Percentiles rank a stretch among this genome's conserved stretches.
Conservation (phyloP, 2,329 filamentous ascomycete genomes). For the Rhexocercosporidium sp. region DNA sequence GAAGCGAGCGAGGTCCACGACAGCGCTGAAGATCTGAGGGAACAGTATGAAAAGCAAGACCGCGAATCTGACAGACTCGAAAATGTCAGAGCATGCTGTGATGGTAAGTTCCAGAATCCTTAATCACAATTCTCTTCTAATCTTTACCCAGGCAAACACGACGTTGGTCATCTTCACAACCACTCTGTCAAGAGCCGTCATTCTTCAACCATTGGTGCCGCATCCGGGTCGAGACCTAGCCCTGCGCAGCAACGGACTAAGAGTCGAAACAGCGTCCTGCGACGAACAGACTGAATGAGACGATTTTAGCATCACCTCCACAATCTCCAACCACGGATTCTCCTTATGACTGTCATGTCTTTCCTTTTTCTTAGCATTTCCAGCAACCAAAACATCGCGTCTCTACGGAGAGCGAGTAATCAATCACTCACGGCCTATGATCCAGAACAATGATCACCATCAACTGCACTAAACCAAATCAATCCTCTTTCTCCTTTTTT, state of each 20-base stretch:
- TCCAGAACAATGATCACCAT: slow-evolving; percentile 3
- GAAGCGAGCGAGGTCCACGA: slow-evolving; percentile 66
- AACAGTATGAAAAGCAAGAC: slow-evolving; percentile 80
- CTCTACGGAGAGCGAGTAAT: slow-evolving; percentile 26
- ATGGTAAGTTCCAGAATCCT: slow-evolving; percentile 69
- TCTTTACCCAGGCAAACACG: slow-evolving; percentile 68
- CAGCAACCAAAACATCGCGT: slow-evolving; percentile 21
- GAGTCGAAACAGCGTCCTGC: slow-evolving; percentile 33
- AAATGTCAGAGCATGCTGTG: slow-evolving; percentile 96
- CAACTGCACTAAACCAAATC: slow-evolving; percentile 1
- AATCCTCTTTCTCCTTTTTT: slow-evolving; percentile 20
- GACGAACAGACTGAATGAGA: slow-evolving; percentile 30
- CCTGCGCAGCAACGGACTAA: slow-evolving; percentile 16
- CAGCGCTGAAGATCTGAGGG: slow-evolving; percentile 81
- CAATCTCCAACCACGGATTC: slow-evolving; percentile 21
- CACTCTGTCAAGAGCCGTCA: slow-evolving; percentile 53
- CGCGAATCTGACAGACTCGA: slow-evolving; percentile 80
- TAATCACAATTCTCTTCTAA: slow-evolving; percentile 31
- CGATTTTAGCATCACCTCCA: slow-evolving; percentile 9
- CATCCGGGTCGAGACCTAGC: slow-evolving; percentile 27
- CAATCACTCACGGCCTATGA: slow-evolving; percentile 17
- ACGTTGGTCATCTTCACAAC: slow-evolving; percentile 66
- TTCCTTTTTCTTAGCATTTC: slow-evolving; percentile 23
- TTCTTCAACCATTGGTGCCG: slow-evolving; percentile 23
- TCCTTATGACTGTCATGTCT: slow-evolving; percentile 34